These are phyloP conservation scores for Fistulifera solaris DNA, from an alignment of 108 stramenopile genomes.

Conservation along the genomic window DNA sequence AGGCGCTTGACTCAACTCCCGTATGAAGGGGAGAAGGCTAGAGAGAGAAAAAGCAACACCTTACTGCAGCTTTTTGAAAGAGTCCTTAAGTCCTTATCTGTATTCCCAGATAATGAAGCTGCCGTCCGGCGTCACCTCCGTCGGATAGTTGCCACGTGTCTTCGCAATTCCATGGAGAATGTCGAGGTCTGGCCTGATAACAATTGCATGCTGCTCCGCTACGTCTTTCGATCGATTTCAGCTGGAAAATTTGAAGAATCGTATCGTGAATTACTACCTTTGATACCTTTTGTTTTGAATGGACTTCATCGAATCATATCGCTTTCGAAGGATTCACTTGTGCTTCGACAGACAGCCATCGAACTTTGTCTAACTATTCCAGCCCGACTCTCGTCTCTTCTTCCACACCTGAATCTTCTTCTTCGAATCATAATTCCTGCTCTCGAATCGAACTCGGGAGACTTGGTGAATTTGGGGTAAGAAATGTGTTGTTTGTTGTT, in stretches of 20 bases:
- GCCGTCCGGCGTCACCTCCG: slow-evolving; percentile 79
- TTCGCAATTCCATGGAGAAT: slow-evolving; percentile 52
- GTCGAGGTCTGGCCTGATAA: slow-evolving; percentile 51
- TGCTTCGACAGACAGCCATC: slow-evolving; percentile 50
- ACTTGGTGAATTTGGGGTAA: slow-evolving; percentile 78
- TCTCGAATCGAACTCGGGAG: slow-evolving; percentile 70
- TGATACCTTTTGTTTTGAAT: slow-evolving; percentile 73
- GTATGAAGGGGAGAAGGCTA: slow-evolving; percentile 9
- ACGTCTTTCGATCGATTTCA: slow-evolving; percentile 82
- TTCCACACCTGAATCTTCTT: slow-evolving; percentile 88
- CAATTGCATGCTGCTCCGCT: slow-evolving; percentile 67
- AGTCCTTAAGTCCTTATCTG: slow-evolving; percentile 70
- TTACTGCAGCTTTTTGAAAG: slow-evolving; percentile 47
- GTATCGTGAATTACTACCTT: slow-evolving; percentile 69
- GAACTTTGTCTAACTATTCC: slow-evolving; percentile 90
- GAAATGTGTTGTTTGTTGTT: slow-evolving; percentile 7
- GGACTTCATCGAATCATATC: slow-evolving; percentile 62
- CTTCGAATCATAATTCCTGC: slow-evolving; percentile 80
- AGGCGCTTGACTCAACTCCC: not conserved
- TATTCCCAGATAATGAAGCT: slow-evolving; percentile 81
- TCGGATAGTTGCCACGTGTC: slow-evolving; percentile 53
- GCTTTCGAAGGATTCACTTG: slow-evolving; percentile 25
- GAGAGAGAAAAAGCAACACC: slow-evolving; percentile 17
- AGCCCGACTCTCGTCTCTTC: slow-evolving; percentile 75
- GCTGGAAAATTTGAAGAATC: slow-evolving; percentile 91